Evolutionary conservation across 805 yeast species (phyloP).

Genomic region (Zygosaccharomyces rouxii): DNA sequence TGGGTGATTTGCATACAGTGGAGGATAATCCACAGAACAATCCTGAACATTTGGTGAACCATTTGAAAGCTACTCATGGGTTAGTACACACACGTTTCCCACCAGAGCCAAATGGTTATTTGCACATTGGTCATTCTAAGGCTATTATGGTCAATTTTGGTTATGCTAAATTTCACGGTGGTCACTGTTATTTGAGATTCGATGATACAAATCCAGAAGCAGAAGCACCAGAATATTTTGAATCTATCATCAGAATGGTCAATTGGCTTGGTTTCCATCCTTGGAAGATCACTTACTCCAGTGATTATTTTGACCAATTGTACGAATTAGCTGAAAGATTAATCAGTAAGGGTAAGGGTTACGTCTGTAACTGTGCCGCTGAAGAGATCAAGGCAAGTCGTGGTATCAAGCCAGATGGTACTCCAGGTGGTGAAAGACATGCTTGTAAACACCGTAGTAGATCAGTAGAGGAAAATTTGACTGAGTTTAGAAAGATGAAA

Average conservation of each 20-base stretch:
- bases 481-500: conserved; percentile 84
- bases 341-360: conserved; percentile 67
- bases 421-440: conserved; percentile 86
- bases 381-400: conserved; percentile 87
- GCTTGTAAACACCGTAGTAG: conserved; percentile 75
- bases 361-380: conserved; percentile 89
- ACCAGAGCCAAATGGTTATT: conserved; percentile 98
- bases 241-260: conserved; percentile 77
- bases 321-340: conserved; percentile 85
- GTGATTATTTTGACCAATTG: conserved; percentile 88
- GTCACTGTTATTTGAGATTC: conserved; percentile 85
- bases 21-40: conserved; percentile 91
- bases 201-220: conserved; percentile 99
- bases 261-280: conserved; percentile 94
- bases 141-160: conserved; percentile 98
- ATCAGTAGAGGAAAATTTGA: conserved; percentile 67
- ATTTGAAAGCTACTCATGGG: conserved; percentile 73
- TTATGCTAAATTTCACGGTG: conserved; percentile 82
- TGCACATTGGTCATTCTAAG: conserved; percentile 97
- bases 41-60: conserved; percentile 80
- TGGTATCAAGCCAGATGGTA: conserved; percentile 88
- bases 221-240: conserved; percentile 88
- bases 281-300: conserved; percentile 91
- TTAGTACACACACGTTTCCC: conserved; percentile 88
- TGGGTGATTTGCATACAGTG: conserved; percentile 91